Conservation (phyloP, 2,329 filamentous ascomycete genomes). For the Trichothecium sympodiale region DNA sequence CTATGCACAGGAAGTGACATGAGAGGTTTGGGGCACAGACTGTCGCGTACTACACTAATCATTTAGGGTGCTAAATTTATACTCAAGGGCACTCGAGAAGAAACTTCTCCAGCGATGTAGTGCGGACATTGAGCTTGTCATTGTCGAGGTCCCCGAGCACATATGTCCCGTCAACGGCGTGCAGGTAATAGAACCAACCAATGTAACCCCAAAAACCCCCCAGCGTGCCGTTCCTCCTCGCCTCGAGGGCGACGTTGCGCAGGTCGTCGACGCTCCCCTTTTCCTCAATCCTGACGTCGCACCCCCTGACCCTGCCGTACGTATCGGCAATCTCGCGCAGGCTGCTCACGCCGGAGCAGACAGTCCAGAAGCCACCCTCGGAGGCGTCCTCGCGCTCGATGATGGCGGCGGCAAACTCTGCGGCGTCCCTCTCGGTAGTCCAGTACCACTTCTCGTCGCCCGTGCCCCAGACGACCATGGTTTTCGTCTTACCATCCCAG, state of each 20-base stretch:
- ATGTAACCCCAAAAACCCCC: constrained; percentile 19
- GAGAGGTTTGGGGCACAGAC: too few relatives aligned
- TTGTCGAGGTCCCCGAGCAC: constrained; percentile 1
- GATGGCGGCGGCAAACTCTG: constrained; percentile 2
- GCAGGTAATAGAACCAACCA: constrained; percentile 3
- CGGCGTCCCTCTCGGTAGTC: constrained; percentile 4
- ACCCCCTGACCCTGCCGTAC: constrained; percentile 37
- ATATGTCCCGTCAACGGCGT: constrained; percentile 2
- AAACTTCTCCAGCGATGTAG: constrained; percentile 3
- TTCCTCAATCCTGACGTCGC: constrained; percentile 28
- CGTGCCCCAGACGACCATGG: background rate
- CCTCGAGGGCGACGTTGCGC: constrained; percentile 29
- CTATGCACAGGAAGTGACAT: too few relatives aligned
- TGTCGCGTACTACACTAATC: too few relatives aligned
- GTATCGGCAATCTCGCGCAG: background rate
- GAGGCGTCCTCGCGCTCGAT: background rate
- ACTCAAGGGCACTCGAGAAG: background rate
- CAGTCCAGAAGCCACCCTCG: background rate
- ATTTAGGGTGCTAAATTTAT: background rate
- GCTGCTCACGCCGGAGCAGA: background rate
- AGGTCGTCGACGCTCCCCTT: constrained; percentile 36
- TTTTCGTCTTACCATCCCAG: background rate
- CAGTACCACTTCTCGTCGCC: constrained; percentile 2
- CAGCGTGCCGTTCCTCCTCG: constrained; percentile 17
- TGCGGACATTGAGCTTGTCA: constrained; percentile 2